Base-by-base conservation (phyloP, 768 basidiomycete species). In the Pholiota microspora region DNA sequence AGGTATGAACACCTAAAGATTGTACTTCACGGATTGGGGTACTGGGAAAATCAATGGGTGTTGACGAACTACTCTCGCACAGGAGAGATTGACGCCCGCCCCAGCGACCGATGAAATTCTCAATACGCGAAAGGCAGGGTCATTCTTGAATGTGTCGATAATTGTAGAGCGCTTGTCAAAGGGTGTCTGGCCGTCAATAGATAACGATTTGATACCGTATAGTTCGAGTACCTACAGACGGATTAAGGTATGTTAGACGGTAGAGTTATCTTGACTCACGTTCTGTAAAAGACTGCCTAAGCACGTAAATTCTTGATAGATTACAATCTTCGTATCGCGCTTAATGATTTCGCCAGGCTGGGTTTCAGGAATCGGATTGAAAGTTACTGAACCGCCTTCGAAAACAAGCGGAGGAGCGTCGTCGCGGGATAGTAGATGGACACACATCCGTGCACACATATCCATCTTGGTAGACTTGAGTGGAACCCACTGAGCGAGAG, bases 391-490 rank as follows among this genome's bases (percentile, higher is more conserved):
- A 2, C 65, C 65, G 4, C 64, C 51, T n/a, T 53, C 52, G 4
- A 67, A 62, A 0, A 5, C 9, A 4, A 64, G 21, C 0, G 40
- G 45, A 2, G 56, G 60, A 0, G 45, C 56, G 15, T 63, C 48
- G 35, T 69, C 63, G 1, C 60, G 53, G 7, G 18, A 45, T 1
- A 64, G 46, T 8, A 59, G 10, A 21, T 64, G 52, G 7, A 25
- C 10, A 16, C 51, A 51, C 0, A 66, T 57, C 0, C 38, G 31
- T 2, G 58, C 59, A 6, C 50, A 45, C 1, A 34, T 52, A 49
- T 66, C 59, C 10, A 66, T 29, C 29, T 66, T 66, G 12, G 64
- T 66, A 0, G 62, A 62, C 18, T 53, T 60, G 2, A 16, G n/a
- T 1, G 23, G 28, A 5, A 52, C 40, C 64, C 64, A 66, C 2